Evolutionary conservation across 2,329 filamentous ascomycete genomes (phyloP).

Genomic region (Lasiodiplodia hormozganensis): DNA sequence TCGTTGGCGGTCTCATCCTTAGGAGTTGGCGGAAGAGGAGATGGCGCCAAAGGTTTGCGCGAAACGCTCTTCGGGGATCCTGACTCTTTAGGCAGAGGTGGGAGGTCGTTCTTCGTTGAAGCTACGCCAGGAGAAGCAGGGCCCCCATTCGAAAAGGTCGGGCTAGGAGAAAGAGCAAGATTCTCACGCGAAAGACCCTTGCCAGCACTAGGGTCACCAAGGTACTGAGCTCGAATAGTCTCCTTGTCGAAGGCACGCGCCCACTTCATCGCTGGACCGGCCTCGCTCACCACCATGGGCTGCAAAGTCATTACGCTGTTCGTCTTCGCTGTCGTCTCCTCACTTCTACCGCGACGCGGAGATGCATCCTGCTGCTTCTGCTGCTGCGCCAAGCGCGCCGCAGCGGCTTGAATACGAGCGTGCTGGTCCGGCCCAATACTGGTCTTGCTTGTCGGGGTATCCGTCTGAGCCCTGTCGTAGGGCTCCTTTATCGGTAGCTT

Average conservation of each 20-base stretch:
- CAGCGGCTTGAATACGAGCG: constrained; percentile 89
- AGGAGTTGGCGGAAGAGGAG: constrained; percentile 31
- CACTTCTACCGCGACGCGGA: constrained; percentile 61
- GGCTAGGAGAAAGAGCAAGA: constrained; percentile 35
- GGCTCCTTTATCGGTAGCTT: constrained; percentile 57
- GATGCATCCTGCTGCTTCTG: constrained; percentile 63
- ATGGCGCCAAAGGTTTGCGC: constrained; percentile 37
- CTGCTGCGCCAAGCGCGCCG: constrained; percentile 78
- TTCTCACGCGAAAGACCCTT: constrained; percentile 63
- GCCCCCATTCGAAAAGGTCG: constrained; percentile 18
- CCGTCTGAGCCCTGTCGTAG: constrained; percentile 57
- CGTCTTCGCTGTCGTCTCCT: constrained; percentile 72
- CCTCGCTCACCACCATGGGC: constrained; percentile 82
- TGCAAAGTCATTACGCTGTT: constrained; percentile 90
- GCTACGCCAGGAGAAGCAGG: constrained; percentile 7
- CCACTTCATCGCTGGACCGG: constrained; percentile 96
- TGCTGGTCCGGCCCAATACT: constrained; percentile 92
- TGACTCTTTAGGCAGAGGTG: constrained; percentile 47
- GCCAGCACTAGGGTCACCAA: constrained; percentile 75
- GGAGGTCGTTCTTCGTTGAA: constrained; percentile 47
- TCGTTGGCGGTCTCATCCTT: not conserved
- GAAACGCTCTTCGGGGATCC: constrained; percentile 33
- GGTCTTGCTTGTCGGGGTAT: constrained; percentile 72
- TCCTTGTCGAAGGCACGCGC: constrained; percentile 95
- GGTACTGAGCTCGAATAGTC: constrained; percentile 82